These are phyloP conservation scores for Trypethelium eluteriae DNA, from an alignment of 495 filamentous ascomycete genomes.

Conservation along the genomic window DNA sequence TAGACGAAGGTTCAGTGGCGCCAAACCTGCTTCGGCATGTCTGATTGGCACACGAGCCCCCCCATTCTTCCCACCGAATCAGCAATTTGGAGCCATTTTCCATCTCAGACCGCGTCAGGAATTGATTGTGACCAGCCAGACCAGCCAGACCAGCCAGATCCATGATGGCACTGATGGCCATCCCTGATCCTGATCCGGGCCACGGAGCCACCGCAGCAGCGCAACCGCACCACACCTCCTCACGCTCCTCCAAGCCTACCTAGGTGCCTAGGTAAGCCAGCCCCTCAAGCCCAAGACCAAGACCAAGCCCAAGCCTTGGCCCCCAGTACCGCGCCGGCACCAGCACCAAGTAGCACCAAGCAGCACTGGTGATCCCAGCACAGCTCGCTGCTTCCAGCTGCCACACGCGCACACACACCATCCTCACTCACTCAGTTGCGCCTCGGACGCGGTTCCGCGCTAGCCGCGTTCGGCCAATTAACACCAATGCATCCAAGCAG, in stretches of 20 bases:
- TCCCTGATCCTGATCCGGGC: neutral
- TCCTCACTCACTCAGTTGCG: too few species aligned
- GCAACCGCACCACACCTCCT: neutral
- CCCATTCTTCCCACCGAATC: neutral
- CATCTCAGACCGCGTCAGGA: slow-evolving; percentile 12
- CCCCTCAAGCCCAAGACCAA: too few species aligned
- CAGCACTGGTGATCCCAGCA: too few species aligned
- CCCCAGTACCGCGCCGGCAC: neutral
- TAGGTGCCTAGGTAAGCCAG: too few species aligned
- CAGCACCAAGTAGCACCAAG: too few species aligned
- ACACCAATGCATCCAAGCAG: neutral
- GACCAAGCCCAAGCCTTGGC: neutral
- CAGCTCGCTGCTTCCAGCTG: too few species aligned
- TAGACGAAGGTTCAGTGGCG: slow-evolving; percentile 4
- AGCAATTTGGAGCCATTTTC: slow-evolving; percentile 9
- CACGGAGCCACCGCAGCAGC: slow-evolving; percentile 9
- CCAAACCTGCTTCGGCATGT: neutral
- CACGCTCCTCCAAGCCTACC: too few species aligned
- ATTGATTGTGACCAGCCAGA: slow-evolving; percentile 7
- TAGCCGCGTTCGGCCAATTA: neutral
- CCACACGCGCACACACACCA: neutral
- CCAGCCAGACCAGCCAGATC: neutral
- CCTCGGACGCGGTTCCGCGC: slow-evolving; percentile 1
- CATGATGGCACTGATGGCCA: neutral
- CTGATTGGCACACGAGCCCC: neutral